These are phyloP conservation scores for Rauvolfia tetraphylla DNA, from an alignment of 257 asterid species.

Conservation along the genomic window DNA sequence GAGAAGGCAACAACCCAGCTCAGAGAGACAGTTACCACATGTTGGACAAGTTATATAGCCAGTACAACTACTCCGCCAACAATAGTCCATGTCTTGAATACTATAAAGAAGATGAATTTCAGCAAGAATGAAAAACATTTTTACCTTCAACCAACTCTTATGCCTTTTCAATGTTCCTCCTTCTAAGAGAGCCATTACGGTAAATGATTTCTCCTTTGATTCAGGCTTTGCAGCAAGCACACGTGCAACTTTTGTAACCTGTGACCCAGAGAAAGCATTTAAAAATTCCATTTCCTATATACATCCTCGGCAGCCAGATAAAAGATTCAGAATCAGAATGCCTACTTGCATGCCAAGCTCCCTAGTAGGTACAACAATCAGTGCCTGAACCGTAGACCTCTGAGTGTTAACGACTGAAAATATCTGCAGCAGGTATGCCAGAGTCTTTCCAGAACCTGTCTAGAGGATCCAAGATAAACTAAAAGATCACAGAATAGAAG, in stretches of 20 bases:
- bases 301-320: constrained; percentile 16
- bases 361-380: constrained; percentile 86
- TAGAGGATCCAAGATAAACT: constrained; percentile 35
- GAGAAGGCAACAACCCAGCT: too few species aligned
- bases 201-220: constrained; percentile 50
- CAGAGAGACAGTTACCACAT: too few species aligned
- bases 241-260: constrained; percentile 94
- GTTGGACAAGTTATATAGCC: too few species aligned
- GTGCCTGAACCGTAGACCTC: constrained; percentile 81
- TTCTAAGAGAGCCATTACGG: constrained; percentile 93
- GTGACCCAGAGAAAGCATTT: neutral
- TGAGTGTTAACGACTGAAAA: constrained; percentile 61
- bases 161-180: constrained; percentile 91
- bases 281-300: neutral
- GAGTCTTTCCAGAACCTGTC: constrained; percentile 99
- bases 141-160: constrained; percentile 91
- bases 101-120: constrained; percentile 11
- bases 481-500: constrained; percentile 15
- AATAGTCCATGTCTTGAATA: neutral
- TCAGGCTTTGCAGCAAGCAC: constrained; percentile 62
- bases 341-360: constrained; percentile 96
- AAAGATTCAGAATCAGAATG: constrained; percentile 20
- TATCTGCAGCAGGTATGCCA: constrained; percentile 73
- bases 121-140: constrained; percentile 4
- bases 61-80: neutral